Percentiles rank a stretch among this genome's conserved stretches.
phyloP scores from a whole-genome alignment of 305 asterid species.

The Ilex paraguariensis region DNA sequence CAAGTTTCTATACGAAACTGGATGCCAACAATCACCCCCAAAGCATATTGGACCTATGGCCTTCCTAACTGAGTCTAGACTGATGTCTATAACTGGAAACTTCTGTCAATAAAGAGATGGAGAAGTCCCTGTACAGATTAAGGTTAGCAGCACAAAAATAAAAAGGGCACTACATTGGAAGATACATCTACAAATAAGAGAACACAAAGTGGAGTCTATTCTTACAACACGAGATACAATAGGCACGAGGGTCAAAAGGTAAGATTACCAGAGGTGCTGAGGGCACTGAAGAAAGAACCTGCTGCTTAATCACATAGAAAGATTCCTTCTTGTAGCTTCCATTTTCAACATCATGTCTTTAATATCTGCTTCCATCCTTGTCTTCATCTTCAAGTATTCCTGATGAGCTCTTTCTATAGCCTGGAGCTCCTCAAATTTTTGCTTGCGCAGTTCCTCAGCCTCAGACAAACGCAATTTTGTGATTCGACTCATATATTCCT shows the following conservation, averaged over 20 bases:
- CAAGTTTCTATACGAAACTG: no score
- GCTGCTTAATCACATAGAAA: conserved; percentile 31
- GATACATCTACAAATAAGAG: no score
- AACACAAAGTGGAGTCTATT: no score
- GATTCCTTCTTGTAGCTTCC: conserved; percentile 88
- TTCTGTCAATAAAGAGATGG: no score
- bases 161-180: no score
- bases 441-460: conserved; percentile 85
- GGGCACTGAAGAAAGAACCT: not conserved
- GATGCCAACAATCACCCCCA: no score
- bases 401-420: conserved; percentile 59
- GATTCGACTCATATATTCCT: conserved; percentile 49
- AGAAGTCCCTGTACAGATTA: no score
- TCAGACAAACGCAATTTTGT: conserved; percentile 61
- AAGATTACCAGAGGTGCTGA: not conserved
- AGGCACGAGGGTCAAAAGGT: not conserved
- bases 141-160: no score
- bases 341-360: conserved; percentile 84
- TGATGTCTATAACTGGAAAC: no score
- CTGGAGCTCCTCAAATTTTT: conserved; percentile 78
- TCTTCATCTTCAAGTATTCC: conserved; percentile 74
- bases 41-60: no score
- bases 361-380: conserved; percentile 88
- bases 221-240: not conserved
- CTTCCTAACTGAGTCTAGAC: no score